Base-by-base conservation (phyloP, 768 basidiomycete genomes). In the Podaxis pistillaris region DNA sequence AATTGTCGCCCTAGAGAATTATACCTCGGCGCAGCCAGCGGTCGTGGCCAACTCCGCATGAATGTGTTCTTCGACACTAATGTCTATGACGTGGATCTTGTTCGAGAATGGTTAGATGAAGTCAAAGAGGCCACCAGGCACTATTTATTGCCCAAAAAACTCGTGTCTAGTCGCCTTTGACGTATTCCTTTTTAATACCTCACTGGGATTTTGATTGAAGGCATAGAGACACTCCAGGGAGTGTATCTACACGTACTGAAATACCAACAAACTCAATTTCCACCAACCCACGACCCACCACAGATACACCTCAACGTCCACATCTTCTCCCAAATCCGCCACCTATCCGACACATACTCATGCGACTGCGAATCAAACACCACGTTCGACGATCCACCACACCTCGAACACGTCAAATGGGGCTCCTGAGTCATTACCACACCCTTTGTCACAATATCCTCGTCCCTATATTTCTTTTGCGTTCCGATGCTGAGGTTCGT, bases 391-490 rank as follows among this genome's bases (percentile, higher is more conserved):
- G 74, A 79, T 4, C 85, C 86, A 17, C 83, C 86, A 64, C 91
- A 93, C 37, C 88, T 79, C 19, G 87, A 73, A 67, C 91, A 93
- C 28, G 78, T 67, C 46, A 81, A 73, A 11, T 70, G 71, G 0
- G 74, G 69, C 2, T 59, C 71, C 13, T 75, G 77, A 5, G 78
- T 80, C 49, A 75, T 65, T 41, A 90, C 71, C 1, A 76, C 56
- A 0, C 80, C 81, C 71, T 90, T 92, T 12, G 84, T 82, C n/a
- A 93, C 75, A 4, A 92, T 79, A 66, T 93, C 91, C 60, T 77
- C 80, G 22, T 75, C 77, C 53, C 78, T 79, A 19, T 71, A 73
- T 63, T 75, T 76, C 57, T 67, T 70, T 26, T 71, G 65, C 19
- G 66, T 70, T 19, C 75, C 78, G 38, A 78, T 62, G 6, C 78